Base-by-base conservation (phyloP, 2,329 filamentous ascomycete genomes). In the Scolecobasidium constrictum region DNA sequence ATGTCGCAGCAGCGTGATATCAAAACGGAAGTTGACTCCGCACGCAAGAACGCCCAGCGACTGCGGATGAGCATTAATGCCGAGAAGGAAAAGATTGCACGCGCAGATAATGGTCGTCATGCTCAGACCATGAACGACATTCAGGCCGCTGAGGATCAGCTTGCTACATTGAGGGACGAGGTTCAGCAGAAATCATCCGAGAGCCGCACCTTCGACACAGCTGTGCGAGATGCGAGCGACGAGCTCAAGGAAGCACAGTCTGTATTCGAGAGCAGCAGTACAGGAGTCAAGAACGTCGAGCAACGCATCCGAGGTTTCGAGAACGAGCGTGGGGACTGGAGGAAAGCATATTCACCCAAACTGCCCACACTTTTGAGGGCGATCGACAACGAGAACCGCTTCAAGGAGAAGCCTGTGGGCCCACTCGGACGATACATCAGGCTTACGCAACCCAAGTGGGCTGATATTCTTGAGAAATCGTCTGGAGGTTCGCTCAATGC, bases 361-460 rank as follows among this genome's bases (percentile, higher is more conserved):
- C 42, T 44, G 7, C 17, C 34, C n/a, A 11, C 21, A 4, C 35
- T 44, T 26, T 35, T 44, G n/a, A 21, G 23, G 42, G 72, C 72
- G n/a, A 84, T 96, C 47, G 69, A 77, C 4, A 65, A 68, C n/a
- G 85, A 94, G 11, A 60, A 49, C 2, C 69, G 78, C 0, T 96
- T 93, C 55, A 65, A 68, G 18, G 66, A 74, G 35, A 80, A 73
- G 48, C 92, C 92, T 2, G 68, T 96, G 23, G 92, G 92, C 0
- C 92, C 92, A 1, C 68, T 96, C 12, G 92, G 88, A 21, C 68
- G 78, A 18, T 75, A 92, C 53, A 72, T 98, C 40, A 79, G 78
- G 50, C 66, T 98, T 18, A 65, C 78, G 26, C 80, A 90, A 50
- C 82, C 85, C 1, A 72, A 85, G 52, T 98, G 92, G 92, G 83